phyloP scores from a whole-genome alignment of 306 rosid species.

The Fagus crenata region DNA sequence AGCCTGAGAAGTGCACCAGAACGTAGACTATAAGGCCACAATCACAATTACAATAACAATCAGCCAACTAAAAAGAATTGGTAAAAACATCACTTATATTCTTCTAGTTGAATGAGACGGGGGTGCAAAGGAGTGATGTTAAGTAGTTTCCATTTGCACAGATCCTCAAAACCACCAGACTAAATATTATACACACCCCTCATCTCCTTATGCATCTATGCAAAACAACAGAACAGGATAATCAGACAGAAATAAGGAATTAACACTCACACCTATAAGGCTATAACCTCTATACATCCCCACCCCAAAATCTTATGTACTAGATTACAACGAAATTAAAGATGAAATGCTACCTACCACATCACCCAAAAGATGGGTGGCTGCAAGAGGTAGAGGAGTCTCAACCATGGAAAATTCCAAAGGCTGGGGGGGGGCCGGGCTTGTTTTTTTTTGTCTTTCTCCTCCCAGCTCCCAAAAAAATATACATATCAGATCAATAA shows the following conservation, averaged over 20 bases:
- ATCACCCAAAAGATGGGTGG: not conserved
- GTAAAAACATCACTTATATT: not conserved
- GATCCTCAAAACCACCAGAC: slow-evolving; percentile 8
- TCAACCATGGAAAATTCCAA: not conserved
- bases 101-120: not conserved
- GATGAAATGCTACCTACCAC: not conserved
- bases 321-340: slow-evolving; percentile 2
- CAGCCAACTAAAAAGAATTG: not conserved
- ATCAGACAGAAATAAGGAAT: not conserved
- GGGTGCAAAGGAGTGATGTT: not conserved
- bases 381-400: not conserved
- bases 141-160: not conserved
- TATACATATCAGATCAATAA: not conserved
- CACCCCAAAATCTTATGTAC: slow-evolving; percentile 9
- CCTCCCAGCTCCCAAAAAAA: not conserved
- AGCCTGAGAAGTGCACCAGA: no score
- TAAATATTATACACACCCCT: not conserved
- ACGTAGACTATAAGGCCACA: not conserved
- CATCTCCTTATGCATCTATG: not conserved
- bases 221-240: not conserved
- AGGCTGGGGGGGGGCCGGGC: no score
- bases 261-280: slow-evolving; percentile 8
- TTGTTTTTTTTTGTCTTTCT: not conserved
- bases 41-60: not conserved
- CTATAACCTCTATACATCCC: slow-evolving; percentile 3